Conservation (phyloP, 129 eudicot genomes). For the Silybum marianum region DNA sequence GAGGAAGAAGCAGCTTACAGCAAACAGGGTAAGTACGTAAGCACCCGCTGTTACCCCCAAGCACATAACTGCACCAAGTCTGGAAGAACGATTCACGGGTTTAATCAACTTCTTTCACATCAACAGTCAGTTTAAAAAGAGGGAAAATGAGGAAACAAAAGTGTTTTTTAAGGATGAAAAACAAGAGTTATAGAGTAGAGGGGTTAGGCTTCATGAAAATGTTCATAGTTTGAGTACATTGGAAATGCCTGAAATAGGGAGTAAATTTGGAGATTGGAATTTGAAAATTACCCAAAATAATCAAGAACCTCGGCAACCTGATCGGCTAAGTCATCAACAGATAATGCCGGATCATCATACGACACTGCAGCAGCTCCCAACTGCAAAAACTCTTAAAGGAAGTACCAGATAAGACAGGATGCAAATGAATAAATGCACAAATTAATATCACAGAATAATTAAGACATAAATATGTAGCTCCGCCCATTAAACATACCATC, state of each 20-base stretch:
- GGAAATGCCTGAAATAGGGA: background rate
- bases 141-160: background rate
- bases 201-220: constrained; percentile 8
- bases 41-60: constrained; percentile 98
- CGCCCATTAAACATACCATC: constrained; percentile 1
- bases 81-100: constrained; percentile 34
- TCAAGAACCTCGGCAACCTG: constrained; percentile 89
- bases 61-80: constrained; percentile 87
- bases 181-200: background rate
- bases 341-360: constrained; percentile 50
- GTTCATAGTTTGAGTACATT: background rate
- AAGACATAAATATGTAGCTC: background rate
- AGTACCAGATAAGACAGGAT: constrained; percentile 37
- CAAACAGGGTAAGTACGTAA: constrained; percentile 82
- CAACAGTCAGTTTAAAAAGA: background rate
- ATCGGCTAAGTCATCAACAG: constrained; percentile 83
- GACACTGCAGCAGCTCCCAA: constrained; percentile 68
- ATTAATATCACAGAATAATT: background rate
- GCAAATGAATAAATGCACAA: background rate
- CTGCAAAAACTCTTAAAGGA: constrained; percentile 62
- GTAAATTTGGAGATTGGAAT: background rate
- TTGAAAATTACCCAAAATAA: constrained; percentile 66
- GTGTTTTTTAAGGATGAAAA: background rate
- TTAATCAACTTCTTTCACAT: constrained; percentile 3
- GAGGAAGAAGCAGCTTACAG: constrained; percentile 54